phyloP scores from a whole-genome alignment of 2,329 filamentous ascomycete genomes.

The Neofusicoccum cordaticola region DNA sequence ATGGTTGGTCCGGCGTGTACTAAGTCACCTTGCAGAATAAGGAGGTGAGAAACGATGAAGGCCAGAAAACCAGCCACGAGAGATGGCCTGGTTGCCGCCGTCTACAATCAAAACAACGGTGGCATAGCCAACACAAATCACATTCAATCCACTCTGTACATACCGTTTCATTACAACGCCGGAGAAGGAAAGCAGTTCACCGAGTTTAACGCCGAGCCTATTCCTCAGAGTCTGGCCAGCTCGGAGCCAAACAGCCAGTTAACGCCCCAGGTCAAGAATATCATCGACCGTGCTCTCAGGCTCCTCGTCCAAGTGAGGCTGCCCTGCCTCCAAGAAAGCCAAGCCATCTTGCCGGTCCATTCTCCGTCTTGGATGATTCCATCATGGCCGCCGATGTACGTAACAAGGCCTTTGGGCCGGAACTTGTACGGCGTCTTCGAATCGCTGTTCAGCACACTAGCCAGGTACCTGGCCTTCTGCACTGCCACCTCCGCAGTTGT shows the following conservation, averaged over 20 bases:
- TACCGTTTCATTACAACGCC: no score
- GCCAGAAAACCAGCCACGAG: no score
- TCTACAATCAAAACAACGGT: no score
- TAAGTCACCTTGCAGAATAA: no score
- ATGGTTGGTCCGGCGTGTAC: no score
- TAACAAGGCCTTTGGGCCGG: slow-evolving; percentile 37
- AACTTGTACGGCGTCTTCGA: slow-evolving; percentile 50
- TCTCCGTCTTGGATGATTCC: slow-evolving; percentile 41
- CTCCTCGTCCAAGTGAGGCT: slow-evolving; percentile 36
- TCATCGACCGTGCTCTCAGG: slow-evolving; percentile 33
- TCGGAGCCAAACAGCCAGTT: slow-evolving; percentile 34
- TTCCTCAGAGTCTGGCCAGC: slow-evolving; percentile 32
- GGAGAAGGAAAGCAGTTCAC: no score
- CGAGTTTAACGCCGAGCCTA: no score
- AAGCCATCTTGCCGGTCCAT: slow-evolving; percentile 43
- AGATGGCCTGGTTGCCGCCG: no score
- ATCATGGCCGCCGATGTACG: slow-evolving; percentile 43
- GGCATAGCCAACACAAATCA: no score
- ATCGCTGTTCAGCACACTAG: slow-evolving; percentile 34
- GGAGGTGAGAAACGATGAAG: no score
- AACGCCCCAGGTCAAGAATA: slow-evolving; percentile 33
- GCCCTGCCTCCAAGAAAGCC: slow-evolving; percentile 44
- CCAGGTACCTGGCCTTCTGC: slow-evolving; percentile 39
- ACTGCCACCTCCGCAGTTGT: slow-evolving; percentile 38
- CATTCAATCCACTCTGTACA: no score